Evolutionary conservation across 352 stramenopile genomes (phyloP), one percentile per base, ranked within the genome.

Genomic region (Plasmopara halstedii): DNA sequence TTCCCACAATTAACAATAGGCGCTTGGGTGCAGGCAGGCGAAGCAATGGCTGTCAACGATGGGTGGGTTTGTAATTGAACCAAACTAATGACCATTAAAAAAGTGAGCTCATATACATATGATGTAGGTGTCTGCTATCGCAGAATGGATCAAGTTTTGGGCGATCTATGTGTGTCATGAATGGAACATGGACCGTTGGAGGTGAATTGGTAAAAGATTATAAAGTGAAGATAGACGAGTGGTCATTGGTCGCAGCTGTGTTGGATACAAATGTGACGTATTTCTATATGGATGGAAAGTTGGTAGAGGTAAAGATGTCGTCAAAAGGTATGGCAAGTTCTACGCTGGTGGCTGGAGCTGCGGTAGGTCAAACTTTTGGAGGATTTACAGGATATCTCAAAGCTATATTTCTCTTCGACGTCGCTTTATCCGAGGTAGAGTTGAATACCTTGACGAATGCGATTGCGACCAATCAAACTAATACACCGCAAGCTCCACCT

Each of bases 381-480:
- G 66, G 72, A 2, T 58, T 81, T 32, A 55, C 60, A 22, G 64
- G 66, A 2, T 37, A 50, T 8, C 29, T 84, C 10, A 69, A 67
- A 29, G 61, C 43, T 34, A 41, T 77, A 27, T 84, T 84, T 57
- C 31, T 56, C 18, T 82, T 70, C 26, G 67, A 75, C 42, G 38
- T 51, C 14, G 55, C 62, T 22, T 40, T 84, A 13, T 68, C 50
- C 3, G 11, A 55, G 17, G 63, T 38, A 7, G 64, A 84, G 46
- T 39, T 80, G 3, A 41, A n/a, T 11, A 75, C 63, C 52, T 50
- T 81, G 14, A 79, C 73, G 64, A 53, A 38, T 0, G 42, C 47
- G 6, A 32, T 48, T 46, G 23, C 44, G 15, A 31, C 37, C 11
- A 10, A 15, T 9, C 17, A 27, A 2, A 6, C 31, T 10, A 14